A percentile compares a stretch with the other conserved stretches of the same genome.
Conservation (phyloP, 805 yeast species). For the Candida yuanshanica region DNA sequence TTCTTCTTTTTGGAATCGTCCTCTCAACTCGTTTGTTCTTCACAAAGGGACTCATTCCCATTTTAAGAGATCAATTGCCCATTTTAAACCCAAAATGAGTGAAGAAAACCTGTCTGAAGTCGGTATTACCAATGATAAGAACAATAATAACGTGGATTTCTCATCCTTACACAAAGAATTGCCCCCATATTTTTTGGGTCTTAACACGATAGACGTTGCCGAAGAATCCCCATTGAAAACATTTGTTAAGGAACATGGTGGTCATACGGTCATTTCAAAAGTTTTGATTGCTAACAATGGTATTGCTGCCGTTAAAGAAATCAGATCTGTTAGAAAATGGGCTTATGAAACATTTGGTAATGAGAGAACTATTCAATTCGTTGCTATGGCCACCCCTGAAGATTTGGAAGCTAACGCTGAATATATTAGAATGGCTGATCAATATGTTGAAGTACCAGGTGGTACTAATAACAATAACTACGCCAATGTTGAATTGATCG, state of each 20-base stretch:
- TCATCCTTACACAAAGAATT: slow-evolving; percentile 35
- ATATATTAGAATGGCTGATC: slow-evolving; percentile 98
- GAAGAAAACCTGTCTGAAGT: slow-evolving; percentile 36
- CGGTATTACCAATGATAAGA: slow-evolving; percentile 23
- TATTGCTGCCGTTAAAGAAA: slow-evolving; percentile 98
- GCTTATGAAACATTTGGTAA: slow-evolving; percentile 98
- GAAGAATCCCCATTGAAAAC: slow-evolving; percentile 75
- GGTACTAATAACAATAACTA: slow-evolving; percentile 98
- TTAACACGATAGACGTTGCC: slow-evolving; percentile 70
- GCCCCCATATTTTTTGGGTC: slow-evolving; percentile 76
- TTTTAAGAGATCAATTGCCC: slow-evolving; percentile 1
- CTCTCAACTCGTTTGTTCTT: slow-evolving; percentile 2
- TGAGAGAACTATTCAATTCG: slow-evolving; percentile 88
- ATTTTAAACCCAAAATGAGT: slow-evolving; percentile 26
- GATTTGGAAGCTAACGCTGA: slow-evolving; percentile 96
- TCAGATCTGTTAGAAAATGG: slow-evolving; percentile 97
- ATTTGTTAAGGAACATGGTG: slow-evolving; percentile 79
- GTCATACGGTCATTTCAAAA: slow-evolving; percentile 90
- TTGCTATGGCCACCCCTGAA: slow-evolving; percentile 99
- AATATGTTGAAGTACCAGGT: slow-evolving; percentile 97
- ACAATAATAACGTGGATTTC: slow-evolving; percentile 27
- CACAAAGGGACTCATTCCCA: slow-evolving; percentile 6
- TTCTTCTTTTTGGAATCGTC: slow-evolving; percentile 2
- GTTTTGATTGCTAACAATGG: slow-evolving; percentile 97
- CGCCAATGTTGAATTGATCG: slow-evolving; percentile 96